Conservation (phyloP, 352 stramenopile genomes). For the Peronospora tabacina region DNA sequence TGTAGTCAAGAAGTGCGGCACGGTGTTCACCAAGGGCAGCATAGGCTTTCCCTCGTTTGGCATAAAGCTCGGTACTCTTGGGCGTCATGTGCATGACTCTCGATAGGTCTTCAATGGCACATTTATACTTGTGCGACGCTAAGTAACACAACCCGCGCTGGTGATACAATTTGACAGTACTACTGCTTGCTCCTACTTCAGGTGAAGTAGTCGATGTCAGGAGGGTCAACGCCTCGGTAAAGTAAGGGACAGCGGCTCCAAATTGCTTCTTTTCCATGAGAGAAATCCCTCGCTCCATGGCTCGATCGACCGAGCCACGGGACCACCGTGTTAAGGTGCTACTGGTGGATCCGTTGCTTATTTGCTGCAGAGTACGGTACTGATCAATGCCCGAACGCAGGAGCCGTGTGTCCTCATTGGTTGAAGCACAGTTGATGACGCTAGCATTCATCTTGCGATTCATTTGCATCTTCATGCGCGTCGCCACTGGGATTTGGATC, state of each 20-base stretch:
- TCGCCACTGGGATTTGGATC: slow-evolving; percentile 62
- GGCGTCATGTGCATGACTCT: slow-evolving; percentile 60
- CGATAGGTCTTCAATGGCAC: slow-evolving; percentile 67
- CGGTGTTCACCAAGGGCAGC: slow-evolving; percentile 44
- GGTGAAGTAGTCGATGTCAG: slow-evolving; percentile 9
- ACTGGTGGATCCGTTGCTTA: slow-evolving; percentile 9
- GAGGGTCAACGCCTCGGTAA: slow-evolving; percentile 41
- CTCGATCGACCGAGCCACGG: slow-evolving; percentile 8
- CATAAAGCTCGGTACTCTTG: slow-evolving; percentile 56
- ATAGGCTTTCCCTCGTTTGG: slow-evolving; percentile 55
- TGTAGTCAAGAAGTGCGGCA: slow-evolving; percentile 57
- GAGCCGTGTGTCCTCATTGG: slow-evolving; percentile 21
- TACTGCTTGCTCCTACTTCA: slow-evolving; percentile 6
- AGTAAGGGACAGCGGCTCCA: slow-evolving; percentile 44
- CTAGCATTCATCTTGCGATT: slow-evolving; percentile 31
- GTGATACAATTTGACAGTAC: slow-evolving; percentile 50
- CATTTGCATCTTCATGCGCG: slow-evolving; percentile 44
- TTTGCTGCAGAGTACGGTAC: slow-evolving; percentile 51
- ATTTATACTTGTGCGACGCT: slow-evolving; percentile 41
- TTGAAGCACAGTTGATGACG: neutral
- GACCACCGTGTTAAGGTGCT: slow-evolving; percentile 8
- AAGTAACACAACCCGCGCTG: slow-evolving; percentile 58
- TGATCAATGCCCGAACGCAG: slow-evolving; percentile 58
- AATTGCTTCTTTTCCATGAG: slow-evolving; percentile 57
- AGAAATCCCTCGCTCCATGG: slow-evolving; percentile 31